Evolutionary conservation across 2,329 filamentous ascomycete genomes (phyloP), one percentile per base, ranked within the genome.

Genomic region (Cladosporium sphaerospermum): DNA sequence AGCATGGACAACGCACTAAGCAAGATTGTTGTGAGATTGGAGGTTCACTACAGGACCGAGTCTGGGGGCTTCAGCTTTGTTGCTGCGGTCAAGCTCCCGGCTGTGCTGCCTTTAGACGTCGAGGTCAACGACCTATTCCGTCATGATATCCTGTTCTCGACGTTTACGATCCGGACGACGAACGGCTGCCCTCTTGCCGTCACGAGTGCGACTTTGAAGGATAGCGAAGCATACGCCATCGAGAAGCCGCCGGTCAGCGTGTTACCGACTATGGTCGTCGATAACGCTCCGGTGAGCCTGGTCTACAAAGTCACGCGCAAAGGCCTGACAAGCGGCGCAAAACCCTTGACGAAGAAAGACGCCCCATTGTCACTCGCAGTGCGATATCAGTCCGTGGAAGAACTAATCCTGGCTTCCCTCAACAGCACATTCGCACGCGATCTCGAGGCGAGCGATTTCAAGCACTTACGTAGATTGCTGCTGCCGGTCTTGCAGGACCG

Each of bases 91-190:
- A 80, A 77, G 3, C 77, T 95, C 16, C 79, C 84, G 2, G 85
- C 93, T 1, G 80, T 86, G 1, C 75, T 99, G 4, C 88, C 89
- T 0, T 77, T 99, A 3, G 91, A 92, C 3, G 93, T 99, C 57
- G 97, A 97, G 59, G 93, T 99, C 5, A 91, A 97, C 63, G 93
- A 99, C 62, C 82, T 95, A 28, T 97, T 97, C 75, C 95, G 96
- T 66, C 83, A 89, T 57, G 74, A 83, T 7, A 78, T 82, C 0
- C 77, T 97, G 0, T 93, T 93, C 64, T 96, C 91, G 0, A 85
- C 86, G 9, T 99, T 99, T 67, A 95, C 88, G 11, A 85, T 99
- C 49, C 90, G 89, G 10, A 90, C 91, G 0, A 86, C 89, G 1
- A 88, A 79, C 53, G 69, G 80, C 19, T 84, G 85, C 31, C 93